Evolutionary conservation across 345 rosid genomes (phyloP), one percentile per base, ranked within the genome.

Genomic region (Syzygium jambos): DNA sequence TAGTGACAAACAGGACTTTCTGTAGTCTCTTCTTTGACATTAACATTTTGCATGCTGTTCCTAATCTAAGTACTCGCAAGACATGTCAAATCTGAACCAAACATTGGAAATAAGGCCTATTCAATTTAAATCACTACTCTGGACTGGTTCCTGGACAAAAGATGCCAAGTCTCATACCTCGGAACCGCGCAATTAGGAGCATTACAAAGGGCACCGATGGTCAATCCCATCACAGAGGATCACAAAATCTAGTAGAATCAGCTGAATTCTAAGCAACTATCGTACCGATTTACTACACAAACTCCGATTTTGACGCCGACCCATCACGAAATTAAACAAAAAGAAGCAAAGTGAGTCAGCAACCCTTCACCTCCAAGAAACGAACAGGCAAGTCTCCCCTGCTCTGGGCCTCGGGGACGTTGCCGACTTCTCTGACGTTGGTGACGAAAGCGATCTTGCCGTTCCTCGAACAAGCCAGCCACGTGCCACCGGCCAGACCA

Each of bases 391-490:
- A 93, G 88, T 95, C 90, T 61, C 98, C 98, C 89, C 98, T 93
- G 90, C 91, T 89, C 88, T 88, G 91, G 56, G 95, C 92, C 51
- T 41, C 86, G 77, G 95, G 93, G 43, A 86, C 51, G 19, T 89
- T 87, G 25, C 86, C 85, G 22, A 87, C 38, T 84, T 95, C 98
- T 89, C 95, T 89, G 87, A 93, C 90, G 88, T 97, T 97, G 41
- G 98, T 94, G 88, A 96, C 78, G 86, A 97, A 96, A 27, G 97
- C 98, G 86, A 95, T 19, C 88, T 90, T 94, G 85, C 98, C 97
- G 53, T 85, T 86, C 90, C 86, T 92, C 2, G 92, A 88, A 90
- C 94, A 95, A 38, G 95, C 99, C 84, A 96, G 87, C 98, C 98
- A 97, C 43, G 99, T 94, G 51, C 98, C 98, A 22, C 98, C 97